Evolutionary conservation across 768 basidiomycete species (phyloP), one percentile per base, ranked within the genome.

Genomic region (Kwoniella newhampshirensis): DNA sequence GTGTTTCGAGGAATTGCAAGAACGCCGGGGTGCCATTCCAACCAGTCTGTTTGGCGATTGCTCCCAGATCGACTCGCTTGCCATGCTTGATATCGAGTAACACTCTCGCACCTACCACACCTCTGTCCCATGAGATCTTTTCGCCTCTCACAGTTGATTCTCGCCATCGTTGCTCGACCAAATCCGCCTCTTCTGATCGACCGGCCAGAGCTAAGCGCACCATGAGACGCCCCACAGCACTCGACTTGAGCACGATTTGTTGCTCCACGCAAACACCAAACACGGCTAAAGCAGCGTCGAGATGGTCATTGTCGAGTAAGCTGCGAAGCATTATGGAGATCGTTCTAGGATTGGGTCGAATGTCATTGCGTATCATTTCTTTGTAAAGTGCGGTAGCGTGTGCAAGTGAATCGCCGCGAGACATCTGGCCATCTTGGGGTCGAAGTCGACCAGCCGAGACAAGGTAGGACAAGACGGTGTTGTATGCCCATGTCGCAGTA

Each of bases 201-300:
- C 44, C 51, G 18, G 20, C 18, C 21, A 48, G 25, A 11, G 57
- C 53, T 7, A 66, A 45, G 13, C 45, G 45, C 2, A 66, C 51
- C 58, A 71, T 67, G 20, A 71, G 40, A 25, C 59, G 32, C 11
- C 69, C 66, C 13, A 66, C 60, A 1, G 54, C 52, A 35, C 44
- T 51, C 1, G 69, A 71, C 42, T 63, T 65, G 15, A 67, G 36
- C 8, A 43, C 17, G 6, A 63, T 20, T 2, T 36, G 40, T 11
- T 28, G 13, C 11, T 47, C 13, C 6, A 53, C 37, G 9, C 41
- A 54, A 18, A 57, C 45, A 3, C 50, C 13, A 39, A 68, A 54
- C 0, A 60, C 21, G 3, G 41, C 43, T 4, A 62, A 6, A 1
- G 66, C 62, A 4, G 53, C 20, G 4, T 66, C 64, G 0, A 64